Evolutionary conservation across 2,329 filamentous ascomycete genomes (phyloP).

Genomic region (Rutstroemia sp.): DNA sequence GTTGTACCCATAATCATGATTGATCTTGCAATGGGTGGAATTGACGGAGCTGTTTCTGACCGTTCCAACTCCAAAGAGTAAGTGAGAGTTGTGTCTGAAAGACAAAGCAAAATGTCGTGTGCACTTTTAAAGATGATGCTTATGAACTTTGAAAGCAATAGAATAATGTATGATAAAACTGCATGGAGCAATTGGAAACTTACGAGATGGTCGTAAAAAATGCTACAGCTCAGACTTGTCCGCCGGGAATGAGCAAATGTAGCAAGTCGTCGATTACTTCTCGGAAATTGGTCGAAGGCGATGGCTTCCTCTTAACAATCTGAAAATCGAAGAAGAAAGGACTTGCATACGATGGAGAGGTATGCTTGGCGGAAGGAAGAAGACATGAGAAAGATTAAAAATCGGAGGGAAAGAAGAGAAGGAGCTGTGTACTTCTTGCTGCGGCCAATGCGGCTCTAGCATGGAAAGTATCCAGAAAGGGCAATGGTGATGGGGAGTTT

Average conservation of each 20-base stretch:
- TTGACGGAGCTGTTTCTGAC: not conserved
- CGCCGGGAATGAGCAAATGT: constrained; percentile 24
- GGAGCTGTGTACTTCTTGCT: not conserved
- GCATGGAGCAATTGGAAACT: not conserved
- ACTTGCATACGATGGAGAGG: not conserved
- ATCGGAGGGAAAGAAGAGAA: not conserved
- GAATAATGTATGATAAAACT: no score
- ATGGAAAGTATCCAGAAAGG: no score
- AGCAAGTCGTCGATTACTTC: constrained; percentile 18
- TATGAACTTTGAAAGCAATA: not conserved
- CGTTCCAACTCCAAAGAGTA: not conserved
- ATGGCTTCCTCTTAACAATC: constrained; percentile 5
- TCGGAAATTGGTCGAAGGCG: constrained; percentile 9
- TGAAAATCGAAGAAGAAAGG: constrained; percentile 3
- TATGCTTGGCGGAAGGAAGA: constrained; percentile 10
- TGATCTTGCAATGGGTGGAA: not conserved
- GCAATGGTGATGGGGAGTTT: no score
- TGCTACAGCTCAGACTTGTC: not conserved
- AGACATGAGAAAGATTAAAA: not conserved
- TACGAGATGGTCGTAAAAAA: constrained; percentile 2
- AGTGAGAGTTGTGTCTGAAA: not conserved
- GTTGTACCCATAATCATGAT: not conserved
- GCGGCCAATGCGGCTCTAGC: no score
- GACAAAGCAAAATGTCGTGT: no score
- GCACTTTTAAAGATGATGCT: no score